Base-by-base conservation (phyloP, 257 asterid species). In the Fraxinus americana region DNA sequence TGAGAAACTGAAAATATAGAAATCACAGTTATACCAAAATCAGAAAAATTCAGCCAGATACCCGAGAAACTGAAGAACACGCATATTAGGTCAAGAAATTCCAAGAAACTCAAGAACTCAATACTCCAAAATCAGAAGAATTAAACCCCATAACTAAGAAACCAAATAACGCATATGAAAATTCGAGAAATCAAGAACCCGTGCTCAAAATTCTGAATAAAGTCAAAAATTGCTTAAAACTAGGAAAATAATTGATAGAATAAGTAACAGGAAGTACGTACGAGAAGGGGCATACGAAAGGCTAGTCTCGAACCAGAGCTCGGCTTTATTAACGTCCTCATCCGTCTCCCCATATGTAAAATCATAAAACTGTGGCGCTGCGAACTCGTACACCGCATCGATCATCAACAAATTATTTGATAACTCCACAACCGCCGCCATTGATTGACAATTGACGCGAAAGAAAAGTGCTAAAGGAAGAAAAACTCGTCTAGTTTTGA, bases 231-330 rank as follows among this genome's bases (percentile, higher is more conserved):
- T 16, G 30, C 11, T 38, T 25, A 50, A 12, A 75, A 9, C 67
- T 16, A 1, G 1, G 19, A 75, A 61, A 57, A 52, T 13, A 16
- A 48, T 48, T 4, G 5, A 13, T 3, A 48, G 54, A 48, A 48
- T 61, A 12, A 66, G 75, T 68, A 10, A 5, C 50, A 67, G 13
- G 5, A 71, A 78, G 65, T 54, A 85, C 99, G 65, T 85, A 95
- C 99, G 98, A 70, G 99, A 95, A 79, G 98, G 99, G 76, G 98
- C 96, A 71, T 93, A 86, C 66, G 91, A 72, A 35, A 70, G 83
- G 29, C 86, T 83, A 1, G 78, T 79, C 45, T 89, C 91, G 74
- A 95, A 95, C 99, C 99, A 95, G 72, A 88, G 88, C 86, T 93
- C 98, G 13, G 99, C 97, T 75, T 75, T 82, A 0, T 86, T 87